phyloP scores from a whole-genome alignment of 192 early-diverging fungal species.

The Entomortierella beljakovae region DNA sequence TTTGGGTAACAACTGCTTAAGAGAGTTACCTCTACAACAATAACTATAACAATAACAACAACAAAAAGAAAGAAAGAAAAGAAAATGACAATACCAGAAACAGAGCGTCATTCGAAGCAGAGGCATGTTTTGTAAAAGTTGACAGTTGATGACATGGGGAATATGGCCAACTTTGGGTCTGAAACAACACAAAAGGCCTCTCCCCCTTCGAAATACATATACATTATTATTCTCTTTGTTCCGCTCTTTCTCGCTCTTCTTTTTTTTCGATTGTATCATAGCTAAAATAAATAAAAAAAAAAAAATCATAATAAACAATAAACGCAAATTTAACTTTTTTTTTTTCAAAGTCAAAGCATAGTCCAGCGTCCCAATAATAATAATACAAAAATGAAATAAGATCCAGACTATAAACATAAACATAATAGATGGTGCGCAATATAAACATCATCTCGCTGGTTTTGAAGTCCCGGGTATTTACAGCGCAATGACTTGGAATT shows the following conservation, averaged over 20 bases:
- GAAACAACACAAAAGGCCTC: too few relatives aligned
- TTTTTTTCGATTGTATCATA: slow-evolving; percentile 14
- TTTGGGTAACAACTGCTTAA: slow-evolving; percentile 53
- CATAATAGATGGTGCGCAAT: too few relatives aligned
- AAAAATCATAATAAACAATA: background rate
- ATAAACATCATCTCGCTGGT: too few relatives aligned
- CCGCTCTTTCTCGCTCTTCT: background rate
- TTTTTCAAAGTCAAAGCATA: too few relatives aligned
- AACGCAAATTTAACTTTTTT: slow-evolving; percentile 1
- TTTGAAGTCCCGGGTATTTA: too few relatives aligned
- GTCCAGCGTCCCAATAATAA: too few relatives aligned
- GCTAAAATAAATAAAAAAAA: slow-evolving; percentile 17
- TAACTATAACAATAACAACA: background rate
- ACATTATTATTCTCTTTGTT: too few relatives aligned
- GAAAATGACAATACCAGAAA: background rate
- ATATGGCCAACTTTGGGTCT: background rate
- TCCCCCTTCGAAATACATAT: too few relatives aligned
- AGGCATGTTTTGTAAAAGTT: too few relatives aligned
- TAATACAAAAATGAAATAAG: too few relatives aligned
- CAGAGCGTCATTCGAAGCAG: background rate
- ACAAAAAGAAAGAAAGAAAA: background rate
- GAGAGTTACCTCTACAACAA: background rate
- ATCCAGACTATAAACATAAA: too few relatives aligned
- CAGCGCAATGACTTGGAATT: too few relatives aligned
- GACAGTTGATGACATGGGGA: background rate